These are phyloP conservation scores for Phyllosticta citrichinensis DNA, from an alignment of 2,329 filamentous ascomycete species.

Conservation along the genomic window DNA sequence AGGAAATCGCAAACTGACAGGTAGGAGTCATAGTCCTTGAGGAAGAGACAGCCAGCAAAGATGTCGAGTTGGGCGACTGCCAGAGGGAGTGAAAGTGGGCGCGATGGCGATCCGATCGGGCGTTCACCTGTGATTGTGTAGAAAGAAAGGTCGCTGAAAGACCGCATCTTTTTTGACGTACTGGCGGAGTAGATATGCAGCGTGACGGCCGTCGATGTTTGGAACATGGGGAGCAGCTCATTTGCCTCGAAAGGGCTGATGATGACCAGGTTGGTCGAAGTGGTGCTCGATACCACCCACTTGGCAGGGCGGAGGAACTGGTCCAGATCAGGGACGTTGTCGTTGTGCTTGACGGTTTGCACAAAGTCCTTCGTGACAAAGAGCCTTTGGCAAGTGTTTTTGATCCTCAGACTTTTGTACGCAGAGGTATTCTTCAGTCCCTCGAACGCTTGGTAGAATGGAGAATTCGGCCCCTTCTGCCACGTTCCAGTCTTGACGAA, in stretches of 20 bases:
- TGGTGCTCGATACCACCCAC: conserved; percentile 39
- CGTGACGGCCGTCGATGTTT: conserved; percentile 21
- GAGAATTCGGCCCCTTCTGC: too few species aligned
- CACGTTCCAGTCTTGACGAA: neutral
- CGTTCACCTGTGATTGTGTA: too few species aligned
- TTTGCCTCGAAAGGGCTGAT: conserved; percentile 55
- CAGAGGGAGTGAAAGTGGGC: too few species aligned
- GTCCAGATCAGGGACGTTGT: too few species aligned
- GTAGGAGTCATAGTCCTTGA: neutral
- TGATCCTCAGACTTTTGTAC: too few species aligned
- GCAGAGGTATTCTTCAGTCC: neutral
- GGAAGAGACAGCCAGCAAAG: conserved; percentile 1
- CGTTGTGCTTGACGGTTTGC: too few species aligned
- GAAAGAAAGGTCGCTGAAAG: neutral
- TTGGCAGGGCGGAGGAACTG: conserved; percentile 36
- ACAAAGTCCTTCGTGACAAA: too few species aligned
- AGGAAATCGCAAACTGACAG: neutral
- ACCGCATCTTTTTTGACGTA: neutral
- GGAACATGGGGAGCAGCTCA: conserved; percentile 34
- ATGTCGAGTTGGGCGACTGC: neutral
- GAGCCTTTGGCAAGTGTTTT: too few species aligned
- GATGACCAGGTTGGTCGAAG: conserved; percentile 33
- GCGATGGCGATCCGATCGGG: too few species aligned
- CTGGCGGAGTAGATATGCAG: conserved; percentile 41
- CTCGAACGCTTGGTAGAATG: neutral